Base-by-base conservation (phyloP, 306 rosid species). In the Luffa aegyptiaca region DNA sequence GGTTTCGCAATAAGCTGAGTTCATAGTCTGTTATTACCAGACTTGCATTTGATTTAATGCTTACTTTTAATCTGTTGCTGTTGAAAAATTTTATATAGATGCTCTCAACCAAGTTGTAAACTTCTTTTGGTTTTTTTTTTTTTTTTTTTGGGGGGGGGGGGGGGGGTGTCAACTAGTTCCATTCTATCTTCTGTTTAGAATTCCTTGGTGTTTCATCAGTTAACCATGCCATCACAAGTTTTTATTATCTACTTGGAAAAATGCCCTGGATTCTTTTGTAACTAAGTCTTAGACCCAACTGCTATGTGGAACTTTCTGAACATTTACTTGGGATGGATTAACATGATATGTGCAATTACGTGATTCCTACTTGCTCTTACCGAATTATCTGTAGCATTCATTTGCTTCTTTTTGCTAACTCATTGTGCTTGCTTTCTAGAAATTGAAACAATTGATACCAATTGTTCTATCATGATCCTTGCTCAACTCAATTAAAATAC, bases 251-350 rank as follows among this genome's bases (percentile, higher is more conserved):
- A 71, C 42, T 26, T 71, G 21, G 36, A 71, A 71, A 71, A 46
- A 69, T 8, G n/a, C 33, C 44, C 5, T 42, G 52, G 75, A 41
- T n/a, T 68, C 16, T 18, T 41, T 68, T n/a, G 16, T 42, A 39
- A 18, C 53, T 36, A 69, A 69, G 75, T 39, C 16, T 17, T 17
- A 41, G 33, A 1, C 52, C 21, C 16, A 42, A 41, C 75, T 41
- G 51, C 21, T 36, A 65, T 16, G 5, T 5, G 1, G 11, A 66
- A 21, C 20, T 26, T 21, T 46, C 77, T 72, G 44, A 49, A 6
- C n/a, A 48, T 48, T 48, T 73, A 73, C 11, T 73, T 48, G 77
- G 58, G 58, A 73, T 73, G 42, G 77, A 73, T 73, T 73, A 49
- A 16, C 59, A 11, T 33, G 37, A 46, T 46, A 10, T 46, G 36